These are phyloP conservation scores for Eutrema yunnanense DNA, from an alignment of 345 rosid species.

Conservation along the genomic window DNA sequence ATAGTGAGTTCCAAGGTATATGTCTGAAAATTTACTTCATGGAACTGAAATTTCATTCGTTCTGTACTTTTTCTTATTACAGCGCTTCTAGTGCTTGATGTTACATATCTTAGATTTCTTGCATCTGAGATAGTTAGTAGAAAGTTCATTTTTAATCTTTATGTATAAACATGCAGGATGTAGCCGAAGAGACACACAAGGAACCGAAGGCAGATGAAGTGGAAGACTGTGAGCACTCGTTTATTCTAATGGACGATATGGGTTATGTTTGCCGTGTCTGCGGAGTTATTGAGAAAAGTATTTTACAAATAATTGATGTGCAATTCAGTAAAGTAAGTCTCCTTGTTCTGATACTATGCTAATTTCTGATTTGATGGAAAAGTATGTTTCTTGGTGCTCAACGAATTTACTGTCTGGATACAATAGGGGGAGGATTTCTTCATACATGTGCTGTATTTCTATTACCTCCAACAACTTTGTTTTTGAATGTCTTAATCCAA, in stretches of 20 bases:
- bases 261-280: constrained; percentile 94
- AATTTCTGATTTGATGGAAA: neutral
- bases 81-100: neutral
- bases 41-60: too few species aligned
- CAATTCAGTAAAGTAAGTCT: constrained; percentile 62
- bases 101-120: constrained; percentile 6
- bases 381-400: neutral
- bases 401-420: too few species aligned
- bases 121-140: constrained; percentile 10
- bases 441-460: neutral
- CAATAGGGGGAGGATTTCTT: too few species aligned
- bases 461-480: neutral
- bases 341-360: neutral
- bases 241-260: constrained; percentile 74
- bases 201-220: constrained; percentile 43
- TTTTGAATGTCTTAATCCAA: neutral
- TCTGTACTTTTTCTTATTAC: neutral
- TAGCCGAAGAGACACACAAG: constrained; percentile 35
- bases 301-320: constrained; percentile 70
- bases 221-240: constrained; percentile 72
- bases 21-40: too few species aligned
- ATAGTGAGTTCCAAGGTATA: constrained; percentile 66
- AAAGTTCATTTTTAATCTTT: neutral
- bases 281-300: constrained; percentile 67
- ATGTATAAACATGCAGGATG: constrained; percentile 38